phyloP scores from a whole-genome alignment of 768 basidiomycete genomes.

The Rhodocollybia butyracea region DNA sequence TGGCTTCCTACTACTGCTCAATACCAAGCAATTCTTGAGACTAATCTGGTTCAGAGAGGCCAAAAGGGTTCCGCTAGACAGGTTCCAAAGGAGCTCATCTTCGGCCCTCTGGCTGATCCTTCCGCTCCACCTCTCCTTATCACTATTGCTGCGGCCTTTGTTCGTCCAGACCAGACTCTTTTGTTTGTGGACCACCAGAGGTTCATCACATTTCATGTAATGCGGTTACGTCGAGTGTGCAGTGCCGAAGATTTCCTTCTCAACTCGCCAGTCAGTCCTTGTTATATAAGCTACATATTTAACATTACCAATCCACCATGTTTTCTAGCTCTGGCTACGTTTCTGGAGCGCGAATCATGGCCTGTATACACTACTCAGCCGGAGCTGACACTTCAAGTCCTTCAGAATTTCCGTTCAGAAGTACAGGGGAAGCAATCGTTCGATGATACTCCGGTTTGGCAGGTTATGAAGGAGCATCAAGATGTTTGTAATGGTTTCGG shows the following conservation, averaged over 20 bases:
- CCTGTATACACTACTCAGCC: neutral
- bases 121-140: neutral
- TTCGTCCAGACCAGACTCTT: neutral
- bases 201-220: neutral
- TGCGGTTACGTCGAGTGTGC: neutral
- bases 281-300: neutral
- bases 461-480: conserved; percentile 11
- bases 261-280: neutral
- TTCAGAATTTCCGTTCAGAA: neutral
- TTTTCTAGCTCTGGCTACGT: neutral
- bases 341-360: neutral
- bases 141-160: neutral
- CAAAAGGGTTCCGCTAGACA: neutral
- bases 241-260: neutral
- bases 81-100: neutral
- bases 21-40: neutral
- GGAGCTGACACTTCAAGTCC: neutral
- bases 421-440: neutral
- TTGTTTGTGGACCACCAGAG: neutral
- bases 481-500: conserved; percentile 19
- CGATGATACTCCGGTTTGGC: neutral
- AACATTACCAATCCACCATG: neutral
- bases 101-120: neutral
- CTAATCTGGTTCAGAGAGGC: neutral
- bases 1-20: neutral